phyloP scores from a whole-genome alignment of 2,329 filamentous ascomycete genomes.

The Cytospora leucostoma region DNA sequence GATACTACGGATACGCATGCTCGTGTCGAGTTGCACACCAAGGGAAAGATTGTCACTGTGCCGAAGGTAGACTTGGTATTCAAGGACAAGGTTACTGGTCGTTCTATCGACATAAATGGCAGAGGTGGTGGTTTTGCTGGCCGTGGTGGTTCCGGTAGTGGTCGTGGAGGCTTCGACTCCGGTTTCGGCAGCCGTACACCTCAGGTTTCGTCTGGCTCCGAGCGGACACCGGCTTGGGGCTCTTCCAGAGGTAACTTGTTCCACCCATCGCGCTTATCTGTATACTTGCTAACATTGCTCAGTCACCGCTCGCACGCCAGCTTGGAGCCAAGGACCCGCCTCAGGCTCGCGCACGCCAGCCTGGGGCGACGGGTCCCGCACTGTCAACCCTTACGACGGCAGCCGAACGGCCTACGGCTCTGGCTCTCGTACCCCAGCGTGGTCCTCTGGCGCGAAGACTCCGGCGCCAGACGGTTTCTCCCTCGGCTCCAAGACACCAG shows the following conservation, averaged over 20 bases:
- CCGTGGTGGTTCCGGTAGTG: constrained; percentile 47
- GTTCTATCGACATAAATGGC: constrained; percentile 70
- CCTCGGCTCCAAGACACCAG: constrained; percentile 68
- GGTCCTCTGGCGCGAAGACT: constrained; percentile 77
- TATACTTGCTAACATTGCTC: constrained; percentile 35
- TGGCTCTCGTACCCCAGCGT: constrained; percentile 71
- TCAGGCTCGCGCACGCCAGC: constrained; percentile 67
- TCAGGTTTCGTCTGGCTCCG: constrained; percentile 58
- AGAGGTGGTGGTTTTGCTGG: constrained; percentile 44
- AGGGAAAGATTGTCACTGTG: constrained; percentile 87
- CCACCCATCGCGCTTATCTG: neutral
- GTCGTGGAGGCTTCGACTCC: constrained; percentile 45
- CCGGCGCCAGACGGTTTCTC: constrained; percentile 65
- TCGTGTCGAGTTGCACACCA: constrained; percentile 90
- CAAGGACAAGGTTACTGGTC: constrained; percentile 81
- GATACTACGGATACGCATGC: constrained; percentile 86
- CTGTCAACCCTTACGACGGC: constrained; percentile 71
- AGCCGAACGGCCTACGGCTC: constrained; percentile 77
- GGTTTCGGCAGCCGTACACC: constrained; percentile 73
- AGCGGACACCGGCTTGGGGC: constrained; percentile 78
- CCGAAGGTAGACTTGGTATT: constrained; percentile 79
- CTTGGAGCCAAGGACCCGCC: constrained; percentile 57
- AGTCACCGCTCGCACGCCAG: constrained; percentile 62
- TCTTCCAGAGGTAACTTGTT: constrained; percentile 60
- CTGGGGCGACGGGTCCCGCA: constrained; percentile 69